Conservation (phyloP, 805 yeast genomes). For the Yueomyces sp. region DNA sequence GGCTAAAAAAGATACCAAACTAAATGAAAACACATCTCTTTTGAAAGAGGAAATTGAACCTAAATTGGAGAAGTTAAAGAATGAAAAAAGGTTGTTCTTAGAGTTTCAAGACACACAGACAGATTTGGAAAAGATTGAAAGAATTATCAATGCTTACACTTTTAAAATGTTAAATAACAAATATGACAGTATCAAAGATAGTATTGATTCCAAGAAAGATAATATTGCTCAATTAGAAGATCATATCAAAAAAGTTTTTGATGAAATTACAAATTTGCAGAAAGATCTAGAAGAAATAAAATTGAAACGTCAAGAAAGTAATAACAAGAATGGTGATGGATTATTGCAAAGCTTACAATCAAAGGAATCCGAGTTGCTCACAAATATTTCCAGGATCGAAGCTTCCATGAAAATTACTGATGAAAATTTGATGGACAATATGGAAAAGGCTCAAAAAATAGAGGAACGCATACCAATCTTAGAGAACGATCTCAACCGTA, state of each 20-base stretch:
- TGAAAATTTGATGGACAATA: conserved; percentile 47
- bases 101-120: conserved; percentile 80
- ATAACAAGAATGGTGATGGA: conserved; percentile 26
- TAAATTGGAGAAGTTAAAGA: conserved; percentile 63
- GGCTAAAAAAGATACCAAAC: conserved; percentile 78
- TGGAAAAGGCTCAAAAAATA: conserved; percentile 22
- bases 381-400: conserved; percentile 52
- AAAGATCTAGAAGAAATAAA: conserved; percentile 45
- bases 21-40: conserved; percentile 60
- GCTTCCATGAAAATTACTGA: conserved; percentile 46
- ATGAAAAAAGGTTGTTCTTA: conserved; percentile 67
- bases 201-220: conserved; percentile 29
- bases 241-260: conserved; percentile 32
- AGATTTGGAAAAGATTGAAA: conserved; percentile 60
- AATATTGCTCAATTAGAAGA: conserved; percentile 29
- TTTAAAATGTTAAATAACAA: conserved; percentile 32
- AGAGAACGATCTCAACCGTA: conserved; percentile 3
- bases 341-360: conserved; percentile 52
- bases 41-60: conserved; percentile 87
- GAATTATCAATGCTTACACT: conserved; percentile 69
- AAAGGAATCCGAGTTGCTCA: conserved; percentile 41
- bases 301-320: conserved; percentile 38
- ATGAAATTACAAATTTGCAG: conserved; percentile 45
- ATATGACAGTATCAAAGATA: conserved; percentile 31
- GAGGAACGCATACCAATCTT: conserved; percentile 5